phyloP scores from a whole-genome alignment of 441 rosid species.

The Cnidoscolus chayamansa region DNA sequence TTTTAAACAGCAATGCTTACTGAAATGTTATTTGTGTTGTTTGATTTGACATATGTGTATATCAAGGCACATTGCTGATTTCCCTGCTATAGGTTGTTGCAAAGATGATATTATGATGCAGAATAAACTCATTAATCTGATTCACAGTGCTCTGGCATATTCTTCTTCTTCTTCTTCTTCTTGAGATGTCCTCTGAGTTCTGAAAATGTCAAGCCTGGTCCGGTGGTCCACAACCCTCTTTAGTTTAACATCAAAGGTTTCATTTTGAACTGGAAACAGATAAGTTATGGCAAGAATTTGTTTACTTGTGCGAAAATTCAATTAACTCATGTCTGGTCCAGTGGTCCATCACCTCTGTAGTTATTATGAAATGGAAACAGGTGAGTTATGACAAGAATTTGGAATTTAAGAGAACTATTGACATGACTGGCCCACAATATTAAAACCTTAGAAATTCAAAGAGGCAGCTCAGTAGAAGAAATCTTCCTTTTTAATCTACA shows the following conservation, averaged over 20 bases:
- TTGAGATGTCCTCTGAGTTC: not conserved
- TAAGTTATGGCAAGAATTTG: not conserved
- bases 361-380: not conserved
- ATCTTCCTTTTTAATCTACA: not conserved
- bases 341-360: not conserved
- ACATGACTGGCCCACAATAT: not conserved
- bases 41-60: slow-evolving; percentile 23
- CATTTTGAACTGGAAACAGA: not conserved
- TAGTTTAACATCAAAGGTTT: not conserved
- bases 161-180: not conserved
- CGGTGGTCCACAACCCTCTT: not conserved
- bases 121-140: slow-evolving; percentile 20
- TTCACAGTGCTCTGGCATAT: slow-evolving; percentile 10
- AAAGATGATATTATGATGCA: slow-evolving; percentile 23
- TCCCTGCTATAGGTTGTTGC: slow-evolving; percentile 29
- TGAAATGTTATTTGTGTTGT: slow-evolving; percentile 26
- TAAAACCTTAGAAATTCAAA: too few species aligned
- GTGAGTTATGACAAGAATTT: not conserved
- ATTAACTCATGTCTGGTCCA: not conserved
- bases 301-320: too few species aligned
- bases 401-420: not conserved
- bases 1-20: slow-evolving; percentile 16
- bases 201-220: not conserved
- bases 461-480: not conserved
- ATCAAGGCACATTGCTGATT: slow-evolving; percentile 31